Percentiles rank a stretch among this genome's conserved stretches.
Evolutionary conservation across 805 yeast species (phyloP).

Genomic region (Candida boidinii): DNA sequence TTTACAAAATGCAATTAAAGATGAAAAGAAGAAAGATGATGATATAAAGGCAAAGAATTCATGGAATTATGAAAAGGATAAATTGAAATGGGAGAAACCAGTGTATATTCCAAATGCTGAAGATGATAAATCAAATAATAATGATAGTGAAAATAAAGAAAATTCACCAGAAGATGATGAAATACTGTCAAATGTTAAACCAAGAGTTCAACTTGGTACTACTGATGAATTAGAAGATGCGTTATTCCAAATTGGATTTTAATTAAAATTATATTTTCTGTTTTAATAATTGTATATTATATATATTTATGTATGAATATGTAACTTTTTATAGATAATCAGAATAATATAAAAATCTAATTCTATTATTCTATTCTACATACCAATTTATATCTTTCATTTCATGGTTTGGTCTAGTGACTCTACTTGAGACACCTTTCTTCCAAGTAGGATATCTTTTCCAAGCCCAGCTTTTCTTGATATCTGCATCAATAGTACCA

Average conservation of each 20-base stretch:
- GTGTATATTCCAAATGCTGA: conserved; percentile 14
- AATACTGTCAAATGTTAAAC: conserved; percentile 1
- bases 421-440: conserved; percentile 2
- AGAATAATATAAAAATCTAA: neutral
- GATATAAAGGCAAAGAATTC: conserved; percentile 25
- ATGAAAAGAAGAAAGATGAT: conserved; percentile 26
- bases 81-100: conserved; percentile 42
- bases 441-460: conserved; percentile 12
- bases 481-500: conserved; percentile 12
- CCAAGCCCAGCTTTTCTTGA: conserved; percentile 23
- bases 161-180: conserved; percentile 8
- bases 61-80: conserved; percentile 59
- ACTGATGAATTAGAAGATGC: conserved; percentile 21
- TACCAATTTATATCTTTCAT: conserved; percentile 4
- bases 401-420: conserved; percentile 8
- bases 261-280: conserved; percentile 3
- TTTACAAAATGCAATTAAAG: conserved; percentile 24
- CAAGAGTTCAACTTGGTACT: conserved; percentile 22
- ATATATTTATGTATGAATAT: neutral
- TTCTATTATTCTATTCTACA: neutral
- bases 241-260: conserved; percentile 18
- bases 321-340: neutral
- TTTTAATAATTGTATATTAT: neutral
- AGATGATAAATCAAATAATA: neutral
- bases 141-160: neutral